Evolutionary conservation across 257 asterid species (phyloP), one percentile per base, ranked within the genome.

Genomic region (Craterostigma plantagineum): DNA sequence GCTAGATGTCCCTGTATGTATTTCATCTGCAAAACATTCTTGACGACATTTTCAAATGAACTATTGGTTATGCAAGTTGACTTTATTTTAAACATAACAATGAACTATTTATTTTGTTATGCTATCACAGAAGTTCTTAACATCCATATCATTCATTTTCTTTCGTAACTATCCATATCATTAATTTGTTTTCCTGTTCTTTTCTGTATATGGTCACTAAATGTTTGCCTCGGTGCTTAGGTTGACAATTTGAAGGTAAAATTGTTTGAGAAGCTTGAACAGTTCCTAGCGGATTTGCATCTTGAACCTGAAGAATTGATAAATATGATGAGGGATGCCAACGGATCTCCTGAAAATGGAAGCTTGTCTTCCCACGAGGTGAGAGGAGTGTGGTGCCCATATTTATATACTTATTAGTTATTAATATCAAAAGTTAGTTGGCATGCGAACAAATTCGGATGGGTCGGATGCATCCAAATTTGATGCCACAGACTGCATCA

Each of bases 261-360:
- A 59, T 78, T 90, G 60, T 80, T 77, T 53, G 95, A 83, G 44
- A 90, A 83, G 67, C 61, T 90, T 71, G 94, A 83, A 54, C 95
- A 83, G 68, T 90, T 76, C 60, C 94, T 90, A 45, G 76, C 53
- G 60, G 92, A 79, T 62, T 79, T 90, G 57, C 79, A 68, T 65
- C 77, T 83, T 54, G 92, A 77, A 63, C 65, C 75, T 35, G 57
- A 71, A 57, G 85, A 69, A 59, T 53, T 59, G 57, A 62, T 60
- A 56, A 68, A 54, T 18, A 52, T 50, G 54, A 55, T 83, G 34
- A 46, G 53, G 51, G 71, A 60, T 43, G 52, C 34, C 56, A 49
- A 59, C 42, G 63, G 48, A 47, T 54, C 78, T 60, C 55, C 63
- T 56, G 53, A 62, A 62, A 72, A 51, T 51, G 90, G 59, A 44